Evolutionary conservation across 345 rosid genomes (phyloP), one percentile per base, ranked within the genome.

Genomic region (Xanthoceras sorbifolium): DNA sequence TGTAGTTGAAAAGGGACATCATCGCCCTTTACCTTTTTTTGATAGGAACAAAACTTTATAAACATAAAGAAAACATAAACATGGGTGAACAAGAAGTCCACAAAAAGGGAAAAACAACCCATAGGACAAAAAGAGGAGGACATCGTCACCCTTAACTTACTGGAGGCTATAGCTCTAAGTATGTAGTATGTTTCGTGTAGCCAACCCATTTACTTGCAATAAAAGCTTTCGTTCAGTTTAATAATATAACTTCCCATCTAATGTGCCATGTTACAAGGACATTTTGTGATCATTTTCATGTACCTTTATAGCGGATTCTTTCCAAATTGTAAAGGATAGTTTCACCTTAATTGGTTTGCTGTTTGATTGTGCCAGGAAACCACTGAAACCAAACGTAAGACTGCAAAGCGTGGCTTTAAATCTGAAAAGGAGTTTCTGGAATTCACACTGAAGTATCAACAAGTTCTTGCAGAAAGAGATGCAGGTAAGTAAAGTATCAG

Each of bases 381-480:
- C 25, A 31, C 83, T 78, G 99, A 93, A 86, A 72, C 89, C 5
- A 90, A 90, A 80, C 90, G 89, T 15, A 95, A 93, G 90, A 89
- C 61, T 72, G 75, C 84, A 18, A 95, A 93, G 83, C 89, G 87
- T 67, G 69, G 83, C 74, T 82, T 89, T 52, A 90, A 88, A 78
- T 84, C 97, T 59, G 98, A 93, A 83, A 90, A 90, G 77, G 99
- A 92, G 76, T 85, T 95, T 86, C 84, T 91, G 15, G 94, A 92
- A 81, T 89, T 93, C 80, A 88, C 94, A 82, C 85, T 95, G 75
- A 88, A 86, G 84, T 95, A 95, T 83, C 99, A 95, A 78, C 97
- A 95, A 86, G 93, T 93, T 78, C 84, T 92, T 75, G 77, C 94
- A 34, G 99, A 93, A 80, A 89, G 97, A 89, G 98, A 93, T 76